Conservation (phyloP, 2,329 filamentous ascomycete species). For the Sclerotinia sclerotiorum region DNA sequence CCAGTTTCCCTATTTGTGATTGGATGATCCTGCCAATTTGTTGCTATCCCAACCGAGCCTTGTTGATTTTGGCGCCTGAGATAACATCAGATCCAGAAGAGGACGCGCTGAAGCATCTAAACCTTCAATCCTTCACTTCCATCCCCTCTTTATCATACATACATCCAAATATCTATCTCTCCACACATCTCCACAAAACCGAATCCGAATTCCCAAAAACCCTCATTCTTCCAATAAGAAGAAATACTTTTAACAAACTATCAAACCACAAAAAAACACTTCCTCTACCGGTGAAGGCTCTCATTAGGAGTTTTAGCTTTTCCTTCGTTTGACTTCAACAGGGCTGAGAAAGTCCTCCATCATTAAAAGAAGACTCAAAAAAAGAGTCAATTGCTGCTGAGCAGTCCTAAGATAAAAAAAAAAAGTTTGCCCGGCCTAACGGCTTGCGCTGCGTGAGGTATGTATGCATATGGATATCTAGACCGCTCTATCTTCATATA, state of each 20-base stretch:
- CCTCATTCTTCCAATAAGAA: background rate
- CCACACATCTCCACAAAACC: constrained; percentile 20
- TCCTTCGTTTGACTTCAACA: constrained; percentile 23
- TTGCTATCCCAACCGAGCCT: constrained; percentile 18
- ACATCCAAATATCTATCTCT: background rate
- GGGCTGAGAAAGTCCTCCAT: constrained; percentile 37
- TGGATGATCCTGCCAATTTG: background rate
- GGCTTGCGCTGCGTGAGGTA: constrained; percentile 85
- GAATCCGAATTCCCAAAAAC: background rate
- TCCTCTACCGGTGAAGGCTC: constrained; percentile 18
- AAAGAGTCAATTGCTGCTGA: constrained; percentile 51
- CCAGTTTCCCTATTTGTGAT: background rate
- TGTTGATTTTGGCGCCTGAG: constrained; percentile 24
- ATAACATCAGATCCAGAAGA: constrained; percentile 15
- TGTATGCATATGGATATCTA: constrained; percentile 29
- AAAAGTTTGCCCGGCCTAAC: constrained; percentile 67
- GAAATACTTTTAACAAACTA: background rate
- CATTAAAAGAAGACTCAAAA: constrained; percentile 32
- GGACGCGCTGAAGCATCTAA: constrained; percentile 18
- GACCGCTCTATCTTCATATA: constrained; percentile 19
- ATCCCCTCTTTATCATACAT: background rate
- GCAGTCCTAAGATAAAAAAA: constrained; percentile 44
- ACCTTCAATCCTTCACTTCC: constrained; percentile 13
- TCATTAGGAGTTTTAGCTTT: constrained; percentile 15
- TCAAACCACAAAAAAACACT: background rate